Conservation (phyloP, 306 rosid genomes). For the Acacia crassicarpa region DNA sequence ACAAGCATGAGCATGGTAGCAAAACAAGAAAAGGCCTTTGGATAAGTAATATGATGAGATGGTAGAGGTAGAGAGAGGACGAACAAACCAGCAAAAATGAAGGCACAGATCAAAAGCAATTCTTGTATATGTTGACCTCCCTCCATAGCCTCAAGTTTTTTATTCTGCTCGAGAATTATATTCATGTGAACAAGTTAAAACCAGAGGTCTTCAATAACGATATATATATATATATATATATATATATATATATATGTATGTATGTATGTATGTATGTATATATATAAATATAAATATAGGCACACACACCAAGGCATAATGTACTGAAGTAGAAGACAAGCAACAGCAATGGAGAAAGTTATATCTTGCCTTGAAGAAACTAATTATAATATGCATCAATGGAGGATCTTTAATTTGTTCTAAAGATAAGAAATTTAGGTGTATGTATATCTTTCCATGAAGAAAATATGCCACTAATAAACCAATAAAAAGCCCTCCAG, state of each 20-base stretch:
- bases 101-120: background rate
- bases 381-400: background rate
- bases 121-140: background rate
- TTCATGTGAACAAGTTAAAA: background rate
- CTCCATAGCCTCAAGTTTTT: background rate
- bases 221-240: too few relatives aligned
- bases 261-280: too few relatives aligned
- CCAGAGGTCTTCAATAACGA: background rate
- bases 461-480: background rate
- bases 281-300: too few relatives aligned
- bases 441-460: background rate
- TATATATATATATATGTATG: too few relatives aligned
- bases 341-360: background rate
- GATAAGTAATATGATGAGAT: background rate
- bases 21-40: background rate
- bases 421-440: background rate
- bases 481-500: too few relatives aligned
- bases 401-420: background rate
- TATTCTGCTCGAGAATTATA: background rate
- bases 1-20: background rate
- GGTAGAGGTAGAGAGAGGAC: background rate
- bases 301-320: too few relatives aligned
- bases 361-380: background rate
- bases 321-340: background rate
- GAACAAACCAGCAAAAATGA: background rate